Conservation (phyloP, 106 monocot species). For the Triglochin maritima region DNA sequence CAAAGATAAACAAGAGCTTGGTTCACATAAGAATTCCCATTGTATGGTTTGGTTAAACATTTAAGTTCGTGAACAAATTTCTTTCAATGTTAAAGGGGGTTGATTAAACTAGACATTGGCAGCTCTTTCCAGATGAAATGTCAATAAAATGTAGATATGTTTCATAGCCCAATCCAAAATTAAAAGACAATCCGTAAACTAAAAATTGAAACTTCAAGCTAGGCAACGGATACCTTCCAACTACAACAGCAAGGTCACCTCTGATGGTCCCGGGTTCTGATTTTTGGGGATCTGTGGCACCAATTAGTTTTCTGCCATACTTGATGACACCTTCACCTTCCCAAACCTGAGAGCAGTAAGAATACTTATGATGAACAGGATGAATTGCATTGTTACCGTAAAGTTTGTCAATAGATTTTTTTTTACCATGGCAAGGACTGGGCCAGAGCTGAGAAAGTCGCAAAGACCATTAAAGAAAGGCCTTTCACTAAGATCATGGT, state of each 20-base stretch:
- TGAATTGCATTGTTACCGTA: background rate
- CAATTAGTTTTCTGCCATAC: constrained; percentile 93
- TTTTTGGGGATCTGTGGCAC: constrained; percentile 89
- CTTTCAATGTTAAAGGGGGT: no score
- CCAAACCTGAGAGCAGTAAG: constrained; percentile 55
- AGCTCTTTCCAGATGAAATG: no score
- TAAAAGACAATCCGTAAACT: no score
- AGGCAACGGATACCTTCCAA: constrained; percentile 51
- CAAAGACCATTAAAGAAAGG: constrained; percentile 93
- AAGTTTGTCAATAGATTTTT: no score
- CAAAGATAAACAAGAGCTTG: no score
- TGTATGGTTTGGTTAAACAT: no score
- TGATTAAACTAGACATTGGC: no score
- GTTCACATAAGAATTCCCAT: no score
- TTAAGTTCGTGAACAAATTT: no score
- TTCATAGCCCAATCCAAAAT: no score
- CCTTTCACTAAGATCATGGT: constrained; percentile 88
- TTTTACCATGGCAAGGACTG: constrained; percentile 87
- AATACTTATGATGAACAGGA: background rate
- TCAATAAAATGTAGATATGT: no score
- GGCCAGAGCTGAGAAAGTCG: constrained; percentile 92
- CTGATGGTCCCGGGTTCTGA: constrained; percentile 87
- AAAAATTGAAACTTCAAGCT: no score
- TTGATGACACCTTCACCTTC: constrained; percentile 98
- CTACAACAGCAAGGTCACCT: constrained; percentile 93